These are phyloP conservation scores for Primulina huaijiensis DNA, from an alignment of 257 asterid genomes.

Conservation along the genomic window DNA sequence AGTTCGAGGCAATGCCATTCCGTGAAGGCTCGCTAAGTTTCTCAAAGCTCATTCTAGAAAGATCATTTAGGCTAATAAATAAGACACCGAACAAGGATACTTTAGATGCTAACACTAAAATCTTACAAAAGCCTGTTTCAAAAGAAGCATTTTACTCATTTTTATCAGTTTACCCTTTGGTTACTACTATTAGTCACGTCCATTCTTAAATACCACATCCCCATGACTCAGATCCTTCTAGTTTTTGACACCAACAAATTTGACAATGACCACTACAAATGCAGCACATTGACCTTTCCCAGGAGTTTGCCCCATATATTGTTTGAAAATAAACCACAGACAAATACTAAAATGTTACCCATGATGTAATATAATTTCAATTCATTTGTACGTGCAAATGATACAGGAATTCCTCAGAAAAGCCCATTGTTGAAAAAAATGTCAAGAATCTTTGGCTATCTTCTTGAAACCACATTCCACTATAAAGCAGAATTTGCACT, in stretches of 20 bases:
- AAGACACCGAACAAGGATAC: background rate
- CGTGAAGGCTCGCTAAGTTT: background rate
- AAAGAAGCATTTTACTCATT: background rate
- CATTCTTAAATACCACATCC: background rate
- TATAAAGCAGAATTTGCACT: constrained; percentile 20
- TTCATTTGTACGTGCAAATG: background rate
- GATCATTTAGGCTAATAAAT: background rate
- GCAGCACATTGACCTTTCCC: background rate
- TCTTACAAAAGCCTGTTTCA: background rate
- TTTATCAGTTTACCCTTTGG: background rate
- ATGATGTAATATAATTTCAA: background rate
- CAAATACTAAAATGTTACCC: background rate
- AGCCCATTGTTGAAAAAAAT: background rate
- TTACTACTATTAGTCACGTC: background rate
- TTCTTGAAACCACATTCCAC: constrained; percentile 18
- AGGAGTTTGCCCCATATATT: background rate
- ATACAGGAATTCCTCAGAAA: background rate
- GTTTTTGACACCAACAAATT: background rate
- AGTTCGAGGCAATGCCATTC: background rate
- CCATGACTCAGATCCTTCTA: background rate
- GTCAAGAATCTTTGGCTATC: constrained; percentile 14
- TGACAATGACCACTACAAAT: background rate
- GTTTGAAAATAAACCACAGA: background rate
- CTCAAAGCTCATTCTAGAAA: background rate
- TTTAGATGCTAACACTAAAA: background rate